phyloP scores from a whole-genome alignment of 2,329 filamentous ascomycete genomes.

The Nannizzia gypsea region DNA sequence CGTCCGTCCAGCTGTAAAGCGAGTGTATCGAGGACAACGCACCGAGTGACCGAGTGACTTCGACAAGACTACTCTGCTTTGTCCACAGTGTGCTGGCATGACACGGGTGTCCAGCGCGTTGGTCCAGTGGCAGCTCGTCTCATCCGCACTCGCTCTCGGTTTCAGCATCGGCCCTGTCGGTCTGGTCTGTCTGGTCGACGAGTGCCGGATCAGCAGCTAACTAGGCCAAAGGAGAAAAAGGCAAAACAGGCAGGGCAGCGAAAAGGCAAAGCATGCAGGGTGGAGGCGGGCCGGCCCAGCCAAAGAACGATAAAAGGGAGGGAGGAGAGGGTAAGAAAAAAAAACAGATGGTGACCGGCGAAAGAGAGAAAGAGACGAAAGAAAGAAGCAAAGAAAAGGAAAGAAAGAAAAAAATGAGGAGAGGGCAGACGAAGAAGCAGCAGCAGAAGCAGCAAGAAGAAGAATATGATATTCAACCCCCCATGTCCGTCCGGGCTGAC shows the following conservation, averaged over 20 bases:
- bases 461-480: not conserved
- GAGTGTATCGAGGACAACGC: too few species aligned
- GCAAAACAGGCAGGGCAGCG: not conserved
- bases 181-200: not conserved
- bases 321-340: not conserved
- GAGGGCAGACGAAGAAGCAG: not conserved
- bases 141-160: not conserved
- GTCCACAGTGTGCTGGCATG: not conserved
- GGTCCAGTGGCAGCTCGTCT: not conserved
- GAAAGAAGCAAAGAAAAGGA: not conserved
- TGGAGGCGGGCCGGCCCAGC: slow-evolving; percentile 4
- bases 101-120: not conserved
- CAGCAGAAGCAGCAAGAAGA: too few species aligned
- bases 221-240: not conserved
- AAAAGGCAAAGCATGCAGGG: not conserved
- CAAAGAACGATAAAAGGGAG: not conserved
- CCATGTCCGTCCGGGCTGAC: not conserved
- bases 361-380: not conserved
- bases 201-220: slow-evolving; percentile 4
- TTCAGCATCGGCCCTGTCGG: not conserved
- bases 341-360: not conserved
- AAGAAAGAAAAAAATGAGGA: not conserved
- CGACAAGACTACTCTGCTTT: too few species aligned
- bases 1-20: too few species aligned
- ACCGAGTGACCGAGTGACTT: too few species aligned